Base-by-base conservation (phyloP, 768 basidiomycete genomes). In the Amanita muscaria region DNA sequence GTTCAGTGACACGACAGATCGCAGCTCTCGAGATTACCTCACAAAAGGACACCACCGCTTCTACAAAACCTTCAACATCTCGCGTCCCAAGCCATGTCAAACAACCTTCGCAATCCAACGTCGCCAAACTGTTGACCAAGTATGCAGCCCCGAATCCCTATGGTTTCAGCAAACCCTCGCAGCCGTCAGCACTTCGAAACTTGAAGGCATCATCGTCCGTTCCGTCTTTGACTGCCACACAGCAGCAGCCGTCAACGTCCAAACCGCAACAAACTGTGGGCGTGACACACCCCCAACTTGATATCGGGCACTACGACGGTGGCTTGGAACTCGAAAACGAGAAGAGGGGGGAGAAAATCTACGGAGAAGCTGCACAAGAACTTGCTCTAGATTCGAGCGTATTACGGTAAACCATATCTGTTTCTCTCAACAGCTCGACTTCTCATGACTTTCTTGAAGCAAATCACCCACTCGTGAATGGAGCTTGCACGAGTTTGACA, bases 251-350 rank as follows among this genome's bases (percentile, higher is more conserved):
- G 27, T 12, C 12, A 6, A 29, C 27, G n/a, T 29, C 27, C 27
- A 29, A 40, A 36, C 46, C 53, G 9, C 19, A 51, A 22, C 54
- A 49, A 25, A 53, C 48, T 5, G 50, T 47, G 31, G 59, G 55
- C 19, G 53, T 51, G 15, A 56, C 63, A 19, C 65, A 66, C 34
- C 49, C 61, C 5, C 49, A 60, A 8, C 62, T 89, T 31, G 88
- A 90, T 55, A 89, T 96, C 25, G 93, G 94, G 22, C 74, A 68
- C 36, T 99, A 99, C 60, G 94, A 99, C 51, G 93, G 92, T n/a
- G 92, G 93, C 2, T 75, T 97, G n/a, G 93, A 96, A 64, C 66
- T 78, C 25, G 94, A 96, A 51, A 81, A 87, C 40, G 83, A 84
- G 57, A 85, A 80, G 51, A 69, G 82, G 49, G 84, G 84, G n/a